Evolutionary conservation across 805 yeast genomes (phyloP).

Genomic region (Wickerhamomyces bisporus): DNA sequence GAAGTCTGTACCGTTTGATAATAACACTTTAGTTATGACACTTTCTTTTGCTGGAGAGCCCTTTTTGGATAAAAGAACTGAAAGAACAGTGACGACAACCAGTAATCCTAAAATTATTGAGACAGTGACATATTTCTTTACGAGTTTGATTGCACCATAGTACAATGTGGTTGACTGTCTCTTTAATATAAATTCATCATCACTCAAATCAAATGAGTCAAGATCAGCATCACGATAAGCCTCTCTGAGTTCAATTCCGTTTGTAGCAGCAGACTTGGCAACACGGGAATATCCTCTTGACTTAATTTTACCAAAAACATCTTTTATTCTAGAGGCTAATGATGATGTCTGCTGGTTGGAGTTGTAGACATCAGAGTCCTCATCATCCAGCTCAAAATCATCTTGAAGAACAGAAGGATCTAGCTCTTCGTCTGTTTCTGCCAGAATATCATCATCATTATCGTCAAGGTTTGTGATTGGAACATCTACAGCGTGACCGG

Average conservation of each 20-base stretch:
- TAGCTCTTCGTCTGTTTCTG: constrained; percentile 15
- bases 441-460: constrained; percentile 29
- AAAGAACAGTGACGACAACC: constrained; percentile 14
- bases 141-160: neutral
- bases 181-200: constrained; percentile 22
- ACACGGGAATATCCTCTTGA: constrained; percentile 13
- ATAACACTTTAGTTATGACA: neutral
- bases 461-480: constrained; percentile 53
- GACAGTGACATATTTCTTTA: constrained; percentile 7
- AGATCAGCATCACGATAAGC: constrained; percentile 11
- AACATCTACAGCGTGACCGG: constrained; percentile 39
- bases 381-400: constrained; percentile 20
- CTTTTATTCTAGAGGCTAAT: constrained; percentile 7
- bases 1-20: constrained; percentile 20
- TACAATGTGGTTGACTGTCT: constrained; percentile 12
- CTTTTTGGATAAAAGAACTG: constrained; percentile 13
- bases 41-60: neutral
- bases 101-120: constrained; percentile 7
- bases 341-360: constrained; percentile 3
- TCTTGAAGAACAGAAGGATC: constrained; percentile 20
- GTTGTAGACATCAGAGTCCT: constrained; percentile 2
- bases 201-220: constrained; percentile 24
- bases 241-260: constrained; percentile 21
- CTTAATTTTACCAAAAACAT: constrained; percentile 5
- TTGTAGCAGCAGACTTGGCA: constrained; percentile 10